phyloP scores from a whole-genome alignment of 352 stramenopile species.

The Pythium apleroticum region DNA sequence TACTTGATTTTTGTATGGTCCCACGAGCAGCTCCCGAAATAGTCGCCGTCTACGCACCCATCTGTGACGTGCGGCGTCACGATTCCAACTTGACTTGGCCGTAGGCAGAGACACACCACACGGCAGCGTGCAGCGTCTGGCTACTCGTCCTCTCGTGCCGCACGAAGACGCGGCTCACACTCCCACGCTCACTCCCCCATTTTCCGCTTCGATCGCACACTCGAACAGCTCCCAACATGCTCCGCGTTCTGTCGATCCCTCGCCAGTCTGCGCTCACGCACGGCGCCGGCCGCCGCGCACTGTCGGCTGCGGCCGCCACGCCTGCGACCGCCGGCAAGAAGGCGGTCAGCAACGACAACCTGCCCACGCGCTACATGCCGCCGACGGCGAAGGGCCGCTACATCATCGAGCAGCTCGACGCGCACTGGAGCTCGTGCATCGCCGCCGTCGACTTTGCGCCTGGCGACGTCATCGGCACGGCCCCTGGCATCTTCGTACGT shows the following conservation, averaged over 20 bases:
- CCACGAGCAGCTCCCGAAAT: constrained; percentile 12
- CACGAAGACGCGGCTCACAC: background rate
- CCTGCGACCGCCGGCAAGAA: constrained; percentile 27
- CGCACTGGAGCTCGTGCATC: constrained; percentile 74
- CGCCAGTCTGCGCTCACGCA: background rate
- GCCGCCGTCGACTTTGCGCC: constrained; percentile 62
- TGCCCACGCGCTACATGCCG: constrained; percentile 55
- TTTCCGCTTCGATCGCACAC: background rate
- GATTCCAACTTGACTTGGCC: constrained; percentile 14
- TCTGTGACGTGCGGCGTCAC: constrained; percentile 29
- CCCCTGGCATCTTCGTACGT: constrained; percentile 69
- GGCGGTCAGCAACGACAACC: constrained; percentile 18
- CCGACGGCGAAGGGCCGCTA: constrained; percentile 61
- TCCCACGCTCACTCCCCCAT: constrained; percentile 3
- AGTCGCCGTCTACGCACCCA: constrained; percentile 12
- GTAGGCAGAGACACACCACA: background rate
- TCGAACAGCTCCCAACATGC: constrained; percentile 8
- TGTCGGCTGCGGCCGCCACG: constrained; percentile 37
- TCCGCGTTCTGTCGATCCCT: constrained; percentile 24
- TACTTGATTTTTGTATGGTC: constrained; percentile 23
- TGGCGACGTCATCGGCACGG: constrained; percentile 69
- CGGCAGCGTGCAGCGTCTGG: background rate
- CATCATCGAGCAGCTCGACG: constrained; percentile 67
- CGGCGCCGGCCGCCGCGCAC: constrained; percentile 37
- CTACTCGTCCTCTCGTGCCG: background rate